Percentiles rank a stretch among this genome's conserved stretches.
Conservation (phyloP, 164 flowering plant genomes). For the Vitis rupestris region DNA sequence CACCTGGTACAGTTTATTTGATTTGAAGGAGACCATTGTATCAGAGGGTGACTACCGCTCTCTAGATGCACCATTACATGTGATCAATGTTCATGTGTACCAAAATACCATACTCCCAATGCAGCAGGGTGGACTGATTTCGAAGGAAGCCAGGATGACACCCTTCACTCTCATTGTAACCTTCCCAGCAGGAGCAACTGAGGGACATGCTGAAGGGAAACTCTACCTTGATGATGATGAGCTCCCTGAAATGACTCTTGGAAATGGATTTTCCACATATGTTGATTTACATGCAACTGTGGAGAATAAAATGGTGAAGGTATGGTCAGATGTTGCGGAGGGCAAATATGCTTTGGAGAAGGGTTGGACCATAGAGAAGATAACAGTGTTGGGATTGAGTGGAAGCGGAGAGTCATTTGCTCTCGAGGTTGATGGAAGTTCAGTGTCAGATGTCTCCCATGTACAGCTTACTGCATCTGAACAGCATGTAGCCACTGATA, state of each 20-base stretch:
- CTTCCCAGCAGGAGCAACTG: constrained; percentile 53
- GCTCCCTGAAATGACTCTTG: constrained; percentile 62
- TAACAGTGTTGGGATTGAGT: constrained; percentile 53
- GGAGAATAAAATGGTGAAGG: constrained; percentile 36
- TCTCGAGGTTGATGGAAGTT: constrained; percentile 44
- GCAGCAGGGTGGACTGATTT: constrained; percentile 72
- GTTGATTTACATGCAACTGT: constrained; percentile 51
- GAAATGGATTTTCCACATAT: constrained; percentile 52
- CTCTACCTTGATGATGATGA: constrained; percentile 69
- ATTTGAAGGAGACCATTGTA: constrained; percentile 45
- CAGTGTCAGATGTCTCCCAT: constrained; percentile 17
- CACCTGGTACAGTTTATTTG: constrained; percentile 77
- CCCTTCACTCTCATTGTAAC: constrained; percentile 60
- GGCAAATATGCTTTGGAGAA: constrained; percentile 52
- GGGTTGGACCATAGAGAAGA: constrained; percentile 50
- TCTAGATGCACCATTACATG: constrained; percentile 72
- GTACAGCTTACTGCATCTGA: constrained; percentile 26
- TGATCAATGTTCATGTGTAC: constrained; percentile 74
- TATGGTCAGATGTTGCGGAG: constrained; percentile 68
- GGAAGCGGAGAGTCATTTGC: constrained; percentile 33
- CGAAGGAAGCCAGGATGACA: constrained; percentile 68
- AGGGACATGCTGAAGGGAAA: constrained; percentile 51
- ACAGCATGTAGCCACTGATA: constrained; percentile 25
- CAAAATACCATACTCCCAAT: constrained; percentile 73
- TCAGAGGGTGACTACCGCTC: constrained; percentile 42